Percentiles rank a stretch among this genome's conserved stretches.
phyloP scores from a whole-genome alignment of 139 green algal genomes.

The Picochlorum sp. region DNA sequence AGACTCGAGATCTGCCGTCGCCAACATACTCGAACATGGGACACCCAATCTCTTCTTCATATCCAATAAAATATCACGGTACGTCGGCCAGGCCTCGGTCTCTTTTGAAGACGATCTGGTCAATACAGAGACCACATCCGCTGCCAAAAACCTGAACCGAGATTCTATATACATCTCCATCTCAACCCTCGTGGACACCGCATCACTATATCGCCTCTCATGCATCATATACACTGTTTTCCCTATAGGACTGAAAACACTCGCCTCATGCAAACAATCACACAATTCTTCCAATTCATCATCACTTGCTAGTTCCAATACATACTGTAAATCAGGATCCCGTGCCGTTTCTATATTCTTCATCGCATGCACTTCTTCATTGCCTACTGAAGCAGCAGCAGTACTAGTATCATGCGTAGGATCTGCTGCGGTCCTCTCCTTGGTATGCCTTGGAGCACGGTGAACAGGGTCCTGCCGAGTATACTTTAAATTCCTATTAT shows the following conservation, averaged over 20 bases:
- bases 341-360: not conserved
- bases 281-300: slow-evolving; percentile 63
- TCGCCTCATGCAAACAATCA: slow-evolving; percentile 25
- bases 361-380: too few species aligned
- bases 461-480: too few species aligned
- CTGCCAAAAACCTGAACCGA: slow-evolving; percentile 72
- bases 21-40: slow-evolving; percentile 30
- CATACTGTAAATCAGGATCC: slow-evolving; percentile 49
- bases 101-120: slow-evolving; percentile 20
- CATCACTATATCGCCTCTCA: slow-evolving; percentile 18
- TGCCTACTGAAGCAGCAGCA: too few species aligned
- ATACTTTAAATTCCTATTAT: too few species aligned
- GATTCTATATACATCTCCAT: slow-evolving; percentile 53
- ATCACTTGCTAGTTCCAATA: slow-evolving; percentile 65
- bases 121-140: slow-evolving; percentile 46
- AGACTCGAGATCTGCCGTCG: slow-evolving; percentile 68
- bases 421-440: too few species aligned
- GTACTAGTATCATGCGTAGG: too few species aligned
- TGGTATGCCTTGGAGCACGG: too few species aligned
- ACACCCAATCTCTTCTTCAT: slow-evolving; percentile 50
- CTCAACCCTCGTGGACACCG: not conserved
- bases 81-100: slow-evolving; percentile 36
- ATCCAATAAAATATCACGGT: slow-evolving; percentile 55
- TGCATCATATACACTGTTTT: slow-evolving; percentile 33
- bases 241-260: slow-evolving; percentile 54